Percentiles rank a stretch among this genome's conserved stretches.
These are phyloP conservation scores for Pseudogymnoascus sp. DNA, from an alignment of 2,329 filamentous ascomycete genomes.

Conservation along the genomic window DNA sequence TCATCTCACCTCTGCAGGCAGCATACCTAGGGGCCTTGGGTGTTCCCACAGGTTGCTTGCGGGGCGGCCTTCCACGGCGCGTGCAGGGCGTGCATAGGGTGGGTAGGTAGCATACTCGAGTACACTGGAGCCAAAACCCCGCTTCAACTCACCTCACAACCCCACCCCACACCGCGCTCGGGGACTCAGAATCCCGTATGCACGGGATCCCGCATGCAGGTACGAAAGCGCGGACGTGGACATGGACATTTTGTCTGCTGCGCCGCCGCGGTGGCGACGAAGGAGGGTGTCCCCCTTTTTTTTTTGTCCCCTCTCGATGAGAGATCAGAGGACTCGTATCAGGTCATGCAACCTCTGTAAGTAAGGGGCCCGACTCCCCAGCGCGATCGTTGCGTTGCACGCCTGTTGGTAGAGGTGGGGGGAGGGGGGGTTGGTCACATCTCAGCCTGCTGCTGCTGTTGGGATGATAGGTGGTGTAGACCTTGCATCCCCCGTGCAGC, in stretches of 20 bases:
- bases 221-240: neutral
- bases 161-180: neutral
- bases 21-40: neutral
- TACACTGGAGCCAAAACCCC: neutral
- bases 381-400: neutral
- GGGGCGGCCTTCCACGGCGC: too few species aligned
- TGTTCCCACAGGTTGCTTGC: neutral
- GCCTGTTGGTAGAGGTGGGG: too few species aligned
- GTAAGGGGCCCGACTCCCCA: neutral
- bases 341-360: neutral
- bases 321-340: neutral
- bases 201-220: conserved; percentile 5
- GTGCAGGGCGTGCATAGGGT: neutral
- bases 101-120: neutral
- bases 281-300: neutral
- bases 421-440: neutral
- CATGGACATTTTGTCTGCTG: neutral
- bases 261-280: neutral
- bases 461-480: neutral
- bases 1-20: neutral
- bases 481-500: neutral
- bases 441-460: neutral
- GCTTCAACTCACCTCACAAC: neutral
- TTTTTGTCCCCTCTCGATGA: neutral
- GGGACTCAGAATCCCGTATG: too few species aligned